Conservation (phyloP, 495 filamentous ascomycete genomes). For the Trichoderma gamsii region DNA sequence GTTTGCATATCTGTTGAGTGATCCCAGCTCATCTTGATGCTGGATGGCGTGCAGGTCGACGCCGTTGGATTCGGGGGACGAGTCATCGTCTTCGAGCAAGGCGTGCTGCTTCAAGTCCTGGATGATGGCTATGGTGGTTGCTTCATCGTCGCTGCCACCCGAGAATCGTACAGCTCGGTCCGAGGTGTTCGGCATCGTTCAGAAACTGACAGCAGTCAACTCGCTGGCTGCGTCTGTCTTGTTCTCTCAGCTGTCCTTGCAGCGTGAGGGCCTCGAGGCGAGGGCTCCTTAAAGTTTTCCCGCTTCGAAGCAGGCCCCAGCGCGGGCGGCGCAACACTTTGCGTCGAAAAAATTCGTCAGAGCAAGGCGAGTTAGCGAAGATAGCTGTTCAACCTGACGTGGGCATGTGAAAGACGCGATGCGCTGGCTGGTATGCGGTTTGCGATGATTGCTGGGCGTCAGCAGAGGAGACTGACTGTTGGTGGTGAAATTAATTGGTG, state of each 20-base stretch:
- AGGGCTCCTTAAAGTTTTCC: not conserved
- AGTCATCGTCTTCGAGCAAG: conserved; percentile 46
- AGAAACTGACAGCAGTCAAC: not conserved
- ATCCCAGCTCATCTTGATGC: conserved; percentile 42
- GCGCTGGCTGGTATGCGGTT: not conserved
- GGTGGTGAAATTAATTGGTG: not conserved
- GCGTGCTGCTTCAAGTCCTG: conserved; percentile 9
- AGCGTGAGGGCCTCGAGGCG: not conserved
- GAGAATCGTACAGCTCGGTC: conserved; percentile 50
- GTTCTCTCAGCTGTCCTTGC: not conserved
- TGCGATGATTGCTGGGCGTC: not conserved
- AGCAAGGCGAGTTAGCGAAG: not conserved
- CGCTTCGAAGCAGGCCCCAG: not conserved
- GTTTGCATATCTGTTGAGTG: conserved; percentile 37
- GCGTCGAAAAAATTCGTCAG: not conserved
- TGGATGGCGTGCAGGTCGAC: conserved; percentile 42
- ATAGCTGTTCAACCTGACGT: not conserved
- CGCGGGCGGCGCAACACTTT: conserved; percentile 2
- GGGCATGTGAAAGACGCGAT: not conserved
- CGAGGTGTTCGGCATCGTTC: conserved; percentile 39
- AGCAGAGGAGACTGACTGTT: not conserved
- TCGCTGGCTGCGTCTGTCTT: not conserved
- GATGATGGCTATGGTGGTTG: conserved; percentile 9
- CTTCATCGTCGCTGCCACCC: conserved; percentile 32
- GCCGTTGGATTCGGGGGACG: conserved; percentile 58